Conservation (phyloP, 164 flowering plant species). For the Chimonanthus salicifolius region DNA sequence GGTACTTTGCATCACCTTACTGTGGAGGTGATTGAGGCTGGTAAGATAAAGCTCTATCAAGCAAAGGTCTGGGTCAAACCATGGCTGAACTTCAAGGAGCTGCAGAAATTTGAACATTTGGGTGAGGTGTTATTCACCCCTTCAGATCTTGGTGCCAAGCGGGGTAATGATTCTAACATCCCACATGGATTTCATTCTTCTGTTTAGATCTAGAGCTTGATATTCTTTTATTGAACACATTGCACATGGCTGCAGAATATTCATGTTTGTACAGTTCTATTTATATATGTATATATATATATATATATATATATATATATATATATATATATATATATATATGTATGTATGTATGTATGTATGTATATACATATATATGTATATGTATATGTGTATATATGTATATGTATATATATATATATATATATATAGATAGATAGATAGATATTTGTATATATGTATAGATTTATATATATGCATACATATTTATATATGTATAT, state of each 20-base stretch:
- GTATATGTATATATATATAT: neutral
- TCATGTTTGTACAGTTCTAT: neutral
- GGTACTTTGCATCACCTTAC: constrained; percentile 65
- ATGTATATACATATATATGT: neutral
- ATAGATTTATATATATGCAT: neutral
- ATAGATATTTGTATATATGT: too few relatives aligned
- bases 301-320: too few relatives aligned
- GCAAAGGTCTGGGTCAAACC: constrained; percentile 81
- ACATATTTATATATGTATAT: too few relatives aligned
- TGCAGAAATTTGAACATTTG: constrained; percentile 63
- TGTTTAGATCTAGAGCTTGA: neutral
- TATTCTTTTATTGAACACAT: too few relatives aligned
- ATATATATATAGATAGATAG: too few relatives aligned
- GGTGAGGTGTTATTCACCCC: constrained; percentile 43
- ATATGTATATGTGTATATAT: neutral
- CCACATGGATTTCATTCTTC: neutral
- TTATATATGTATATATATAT: neutral
- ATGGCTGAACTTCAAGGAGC: constrained; percentile 71
- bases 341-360: too few relatives aligned
- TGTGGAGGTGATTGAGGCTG: constrained; percentile 61
- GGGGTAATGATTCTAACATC: constrained; percentile 25
- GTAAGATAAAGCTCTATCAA: constrained; percentile 62
- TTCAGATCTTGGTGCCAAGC: constrained; percentile 56
- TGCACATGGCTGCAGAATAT: too few relatives aligned
- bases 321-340: too few relatives aligned